Base-by-base conservation (phyloP, 2,329 filamentous ascomycete genomes). In the Neurospora sp. region DNA sequence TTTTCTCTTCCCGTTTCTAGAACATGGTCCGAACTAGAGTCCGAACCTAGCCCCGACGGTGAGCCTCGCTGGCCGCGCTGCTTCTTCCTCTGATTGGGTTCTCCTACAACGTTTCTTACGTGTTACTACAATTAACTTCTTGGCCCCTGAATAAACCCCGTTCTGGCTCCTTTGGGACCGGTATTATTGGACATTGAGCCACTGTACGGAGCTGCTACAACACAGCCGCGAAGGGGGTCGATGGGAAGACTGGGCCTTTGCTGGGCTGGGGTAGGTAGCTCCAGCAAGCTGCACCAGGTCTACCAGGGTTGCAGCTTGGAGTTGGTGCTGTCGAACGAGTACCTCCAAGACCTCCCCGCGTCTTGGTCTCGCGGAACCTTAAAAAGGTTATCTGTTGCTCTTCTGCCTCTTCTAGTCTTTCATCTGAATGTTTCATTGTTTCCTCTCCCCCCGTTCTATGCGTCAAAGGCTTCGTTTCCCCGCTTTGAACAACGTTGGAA, bases 101-200 rank as follows among this genome's bases (percentile, higher is more conserved):
- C 23, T 28, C 33, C 39, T 23, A 39, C 38, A 19, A 65, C 57
- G 15, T 67, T 23, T 46, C 70, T 69, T 68, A 71, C 70, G 70
- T 71, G 70, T 71, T 68, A 68, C 70, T 38, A 39, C 36, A 39
- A 15, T 28, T n/a, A 40, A 33, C 52, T 57, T 57, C 46, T 57
- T 57, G 52, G 52, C 52, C 23, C 52, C 12, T 57, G 52, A 57
- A 3, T 28, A 33, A 33, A 57, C 3, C 23, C 46, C 46, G 12
- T 57, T 57, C 23, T 57, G 46, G 23, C 3, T 57, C 23, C 46
- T 57, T 57, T 33, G 46, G 46, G 46, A 33, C 46, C 23, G 23
- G 46, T 57, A 33, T 57, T 17, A 57, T 57, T 57, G 23, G 52
- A 57, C 52, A 33, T 28, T 57, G 23, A 12, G 52, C 52, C 52